Evolutionary conservation across 306 rosid genomes (phyloP), one percentile per base, ranked within the genome.

Genomic region (Nissolia schottii): DNA sequence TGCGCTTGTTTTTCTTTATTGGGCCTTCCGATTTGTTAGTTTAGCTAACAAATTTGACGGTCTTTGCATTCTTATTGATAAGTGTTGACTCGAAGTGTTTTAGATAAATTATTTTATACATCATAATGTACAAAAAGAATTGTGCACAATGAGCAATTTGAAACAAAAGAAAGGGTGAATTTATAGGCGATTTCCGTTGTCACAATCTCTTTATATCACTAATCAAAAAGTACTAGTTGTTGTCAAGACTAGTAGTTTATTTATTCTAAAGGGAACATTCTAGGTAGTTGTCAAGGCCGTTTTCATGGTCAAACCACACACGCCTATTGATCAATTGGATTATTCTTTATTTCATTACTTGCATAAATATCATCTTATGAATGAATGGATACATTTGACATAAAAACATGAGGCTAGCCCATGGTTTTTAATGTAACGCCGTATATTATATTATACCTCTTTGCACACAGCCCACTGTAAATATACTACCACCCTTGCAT

Each of bases 331-430:
- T 34, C 43, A 24, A 6, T 56, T 70, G 53, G 38, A 69, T 68
- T 69, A 64, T 63, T 27, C 25, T 16, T 31, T 45, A 15, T 45
- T 45, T 22, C 3, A n/a, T 6, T 45, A 45, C 51, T 19, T 45
- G 19, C 0, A 14, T n/a, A n/a, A 45, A 45, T 45, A 45, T 45
- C 8, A 45, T 12, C 5, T 28, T 27, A 9, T 0, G 10, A 19
- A 28, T n/a, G n/a, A n/a, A n/a, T n/a, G 29, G 14, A 3, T 6
- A 58, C 62, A 50, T 0, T 3, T 22, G 19, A 45, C 1, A 6
- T 3, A 67, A 83, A 85, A 85, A 80, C 97, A 79, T 67, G 92
- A 54, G 84, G 92, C 92, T 2, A 64, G 95, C 90, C 84, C 83
- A 70, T 85, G 90, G 95, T 91, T 91, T 88, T 83, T n/a, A n/a